Base-by-base conservation (phyloP, 116 monocot species). In the Phalaenopsis hybrid region DNA sequence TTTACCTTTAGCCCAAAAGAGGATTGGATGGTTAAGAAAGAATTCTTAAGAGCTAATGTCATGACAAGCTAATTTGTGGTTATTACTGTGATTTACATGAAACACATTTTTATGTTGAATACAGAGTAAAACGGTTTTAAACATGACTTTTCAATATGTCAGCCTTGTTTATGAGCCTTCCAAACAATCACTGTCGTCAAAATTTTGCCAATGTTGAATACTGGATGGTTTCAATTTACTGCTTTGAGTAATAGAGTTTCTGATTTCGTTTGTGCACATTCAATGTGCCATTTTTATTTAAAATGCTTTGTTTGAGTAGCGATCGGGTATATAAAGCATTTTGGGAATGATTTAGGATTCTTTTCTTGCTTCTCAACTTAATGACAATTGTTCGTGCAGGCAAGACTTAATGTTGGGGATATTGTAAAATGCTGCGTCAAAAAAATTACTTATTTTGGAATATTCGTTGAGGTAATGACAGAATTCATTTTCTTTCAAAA, bases 391-490 rank as follows among this genome's bases (percentile, higher is more conserved):
- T 44, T 79, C 34, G 44, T 88, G 21, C 91, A 98, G 97, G 90
- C 86, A 74, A 93, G 84, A 84, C 93, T 98, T 75, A 87, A 79
- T 73, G 78, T 94, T 85, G 95, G 97, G 34, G 97, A 98, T 83
- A 84, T 98, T 63, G 90, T 98, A 68, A 88, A 94, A 80, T 94
- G 93, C 44, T 80, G 83, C 83, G 83, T 98, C 76, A 90, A 81
- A 76, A 91, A 87, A 82, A 92, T 98, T 49, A 89, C 93, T 20
- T 94, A 93, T 70, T 92, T 93, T 88, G 97, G 97, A 74, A 94
- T 98, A 80, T 98, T 98, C 81, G 97, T 98, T 67, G 89, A 94
- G 91, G 97, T 98, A 88, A 73, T 34, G 12, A 12, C 81, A 33
- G 21, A 58, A 44, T 45, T 57, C 55, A 57, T 65, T 20, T 28